Percentiles rank a stretch among this genome's conserved stretches.
phyloP scores from a whole-genome alignment of 768 basidiomycete species.

The Boletus vinaceobasis region DNA sequence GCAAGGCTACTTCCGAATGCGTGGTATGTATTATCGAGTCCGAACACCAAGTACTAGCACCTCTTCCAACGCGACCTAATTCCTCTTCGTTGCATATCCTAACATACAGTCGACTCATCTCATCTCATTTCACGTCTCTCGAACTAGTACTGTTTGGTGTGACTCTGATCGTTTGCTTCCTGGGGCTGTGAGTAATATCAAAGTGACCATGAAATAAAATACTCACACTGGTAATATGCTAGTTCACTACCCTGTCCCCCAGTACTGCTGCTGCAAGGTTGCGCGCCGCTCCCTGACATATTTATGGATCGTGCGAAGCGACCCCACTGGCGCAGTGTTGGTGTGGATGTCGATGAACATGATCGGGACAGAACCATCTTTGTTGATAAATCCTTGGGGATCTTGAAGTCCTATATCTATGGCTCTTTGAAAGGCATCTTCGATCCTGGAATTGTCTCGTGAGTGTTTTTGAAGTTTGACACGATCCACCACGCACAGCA shows the following conservation, averaged over 20 bases:
- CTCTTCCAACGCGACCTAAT: background rate
- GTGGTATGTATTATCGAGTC: background rate
- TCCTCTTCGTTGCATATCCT: background rate
- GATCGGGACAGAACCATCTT: background rate
- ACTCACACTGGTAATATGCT: background rate
- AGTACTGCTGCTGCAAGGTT: background rate
- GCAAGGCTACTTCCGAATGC: background rate
- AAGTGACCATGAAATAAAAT: no score
- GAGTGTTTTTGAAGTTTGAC: background rate
- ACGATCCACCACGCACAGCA: background rate
- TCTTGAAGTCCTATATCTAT: background rate
- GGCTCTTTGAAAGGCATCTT: background rate
- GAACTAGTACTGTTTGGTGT: background rate
- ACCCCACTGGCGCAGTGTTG: fast-evolving
- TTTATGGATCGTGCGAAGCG: fast-evolving
- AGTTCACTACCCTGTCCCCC: no score
- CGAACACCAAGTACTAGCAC: background rate
- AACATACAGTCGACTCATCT: background rate
- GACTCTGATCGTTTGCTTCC: background rate
- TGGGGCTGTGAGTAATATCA: background rate
- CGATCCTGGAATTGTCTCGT: background rate
- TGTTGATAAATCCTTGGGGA: background rate
- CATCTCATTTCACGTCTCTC: background rate
- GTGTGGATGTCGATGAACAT: background rate
- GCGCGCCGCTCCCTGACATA: background rate